Evolutionary conservation across 192 early-diverging fungal genomes (phyloP), one percentile per base, ranked within the genome.

Genomic region (Linnemannia schmuckeri): DNA sequence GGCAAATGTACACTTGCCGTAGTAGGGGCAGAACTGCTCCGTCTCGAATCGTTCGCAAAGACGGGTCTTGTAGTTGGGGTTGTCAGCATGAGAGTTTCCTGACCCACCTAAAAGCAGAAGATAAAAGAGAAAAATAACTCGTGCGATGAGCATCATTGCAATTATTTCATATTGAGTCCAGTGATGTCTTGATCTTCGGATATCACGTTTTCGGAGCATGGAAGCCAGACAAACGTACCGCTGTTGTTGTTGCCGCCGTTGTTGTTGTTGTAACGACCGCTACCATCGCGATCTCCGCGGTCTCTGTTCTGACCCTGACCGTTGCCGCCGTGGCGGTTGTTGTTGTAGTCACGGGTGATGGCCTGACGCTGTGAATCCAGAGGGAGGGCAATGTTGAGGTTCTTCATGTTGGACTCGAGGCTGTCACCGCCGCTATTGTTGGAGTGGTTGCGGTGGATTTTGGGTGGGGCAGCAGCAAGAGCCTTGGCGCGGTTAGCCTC

Each of bases 31-130:
- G 73, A 84, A 83, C 13, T 93, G 94, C 57, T 97, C 96, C 1
- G 89, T 92, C 87, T 96, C 94, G 79, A 94, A 97, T 70, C 96
- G 86, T 73, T 97, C 96, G 88, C 97, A 97, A 4, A 97, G 90
- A 75, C 94, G 90, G 6, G 97, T 97, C 82, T 97, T 97, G 90
- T 96, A 97, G 63, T 96, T 93, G 47, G 95, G 95, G 82, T 94
- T 96, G 80, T 95, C 93, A 22, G 90, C 89, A 74, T 86, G 90
- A 66, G 83, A 89, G 74, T 75, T 76, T 20, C 61, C 47, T n/a
- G 72, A 22, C 49, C 42, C 79, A 68, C 78, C 83, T 85, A 83
- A 24, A 47, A 61, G 18, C 49, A 69, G 47, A 54, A 74, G 55
- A 30, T 49, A 79, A 44, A 69, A 35, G 44, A 52, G 20, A 52